phyloP scores from a whole-genome alignment of 2,329 filamentous ascomycete species.

The Aspergillus sp. region DNA sequence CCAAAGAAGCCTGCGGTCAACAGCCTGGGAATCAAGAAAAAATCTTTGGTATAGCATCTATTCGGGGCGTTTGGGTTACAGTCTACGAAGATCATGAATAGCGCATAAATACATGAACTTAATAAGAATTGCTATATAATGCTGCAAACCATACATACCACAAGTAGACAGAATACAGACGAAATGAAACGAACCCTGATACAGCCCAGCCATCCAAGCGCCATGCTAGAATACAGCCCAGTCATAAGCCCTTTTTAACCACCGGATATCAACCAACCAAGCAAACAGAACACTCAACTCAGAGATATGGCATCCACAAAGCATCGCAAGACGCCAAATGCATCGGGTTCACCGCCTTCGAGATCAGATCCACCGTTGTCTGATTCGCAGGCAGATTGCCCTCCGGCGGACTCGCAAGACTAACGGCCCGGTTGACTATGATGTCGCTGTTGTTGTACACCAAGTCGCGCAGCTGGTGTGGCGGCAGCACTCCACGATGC shows the following conservation, averaged over 20 bases:
- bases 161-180: slow-evolving; percentile 7
- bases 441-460: slow-evolving; percentile 81
- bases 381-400: slow-evolving; percentile 86
- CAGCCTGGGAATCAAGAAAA: slow-evolving; percentile 80
- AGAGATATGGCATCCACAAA: slow-evolving; percentile 96
- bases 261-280: slow-evolving; percentile 6
- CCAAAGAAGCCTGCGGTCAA: slow-evolving; percentile 76
- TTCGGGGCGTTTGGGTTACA: slow-evolving; percentile 7
- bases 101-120: not conserved
- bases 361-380: slow-evolving; percentile 89
- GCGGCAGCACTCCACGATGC: slow-evolving; percentile 56
- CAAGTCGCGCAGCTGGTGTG: slow-evolving; percentile 63
- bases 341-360: slow-evolving; percentile 84
- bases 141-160: slow-evolving; percentile 5
- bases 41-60: slow-evolving; percentile 34
- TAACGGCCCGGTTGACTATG: slow-evolving; percentile 83
- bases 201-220: slow-evolving; percentile 11
- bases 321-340: slow-evolving; percentile 82
- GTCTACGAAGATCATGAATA: slow-evolving; percentile 1
- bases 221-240: slow-evolving; percentile 15
- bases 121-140: slow-evolving; percentile 5
- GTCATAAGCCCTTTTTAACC: slow-evolving; percentile 1
- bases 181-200: slow-evolving; percentile 5
- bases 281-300: slow-evolving; percentile 7
- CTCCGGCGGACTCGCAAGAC: slow-evolving; percentile 66